These are phyloP conservation scores for Thalia dealbata DNA, from an alignment of 176 grass and related monocot species.

Conservation along the genomic window DNA sequence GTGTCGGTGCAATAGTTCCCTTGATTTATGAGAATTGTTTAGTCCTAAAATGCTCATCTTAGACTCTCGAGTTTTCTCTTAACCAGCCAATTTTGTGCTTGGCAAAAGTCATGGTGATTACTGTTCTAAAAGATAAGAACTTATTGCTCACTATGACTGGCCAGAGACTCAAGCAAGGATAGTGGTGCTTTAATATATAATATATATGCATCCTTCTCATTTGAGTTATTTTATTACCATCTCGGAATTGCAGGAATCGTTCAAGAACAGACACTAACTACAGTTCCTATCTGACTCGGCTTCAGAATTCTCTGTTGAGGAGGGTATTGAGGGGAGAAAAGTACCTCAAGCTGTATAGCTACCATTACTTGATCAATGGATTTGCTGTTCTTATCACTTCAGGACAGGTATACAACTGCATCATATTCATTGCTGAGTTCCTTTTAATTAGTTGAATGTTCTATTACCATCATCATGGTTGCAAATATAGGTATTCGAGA, in stretches of 20 bases:
- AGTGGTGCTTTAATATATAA: too few relatives aligned
- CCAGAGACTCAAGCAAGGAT: too few relatives aligned
- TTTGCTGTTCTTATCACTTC: slow-evolving; percentile 85
- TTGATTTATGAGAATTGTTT: too few relatives aligned
- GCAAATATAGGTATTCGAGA: too few relatives aligned
- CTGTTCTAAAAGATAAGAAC: background rate
- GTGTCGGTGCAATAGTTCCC: too few relatives aligned
- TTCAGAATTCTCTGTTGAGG: slow-evolving; percentile 88
- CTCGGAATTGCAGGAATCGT: slow-evolving; percentile 43
- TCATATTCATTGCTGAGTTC: background rate
- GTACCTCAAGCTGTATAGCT: slow-evolving; percentile 88
- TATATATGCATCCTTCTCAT: background rate
- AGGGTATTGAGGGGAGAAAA: slow-evolving; percentile 62
- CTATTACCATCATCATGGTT: too few relatives aligned
- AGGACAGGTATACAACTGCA: slow-evolving; percentile 47
- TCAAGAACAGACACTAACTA: slow-evolving; percentile 53
- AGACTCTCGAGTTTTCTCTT: too few relatives aligned
- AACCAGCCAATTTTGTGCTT: background rate
- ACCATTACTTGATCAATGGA: slow-evolving; percentile 92
- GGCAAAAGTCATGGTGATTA: background rate
- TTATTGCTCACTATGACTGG: background rate
- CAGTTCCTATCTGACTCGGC: slow-evolving; percentile 48
- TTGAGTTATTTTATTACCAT: background rate
- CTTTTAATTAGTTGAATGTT: background rate
- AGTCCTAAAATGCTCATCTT: too few relatives aligned